Base-by-base conservation (phyloP, 805 yeast species). In the Kregervanrija pseudodelftensis region DNA sequence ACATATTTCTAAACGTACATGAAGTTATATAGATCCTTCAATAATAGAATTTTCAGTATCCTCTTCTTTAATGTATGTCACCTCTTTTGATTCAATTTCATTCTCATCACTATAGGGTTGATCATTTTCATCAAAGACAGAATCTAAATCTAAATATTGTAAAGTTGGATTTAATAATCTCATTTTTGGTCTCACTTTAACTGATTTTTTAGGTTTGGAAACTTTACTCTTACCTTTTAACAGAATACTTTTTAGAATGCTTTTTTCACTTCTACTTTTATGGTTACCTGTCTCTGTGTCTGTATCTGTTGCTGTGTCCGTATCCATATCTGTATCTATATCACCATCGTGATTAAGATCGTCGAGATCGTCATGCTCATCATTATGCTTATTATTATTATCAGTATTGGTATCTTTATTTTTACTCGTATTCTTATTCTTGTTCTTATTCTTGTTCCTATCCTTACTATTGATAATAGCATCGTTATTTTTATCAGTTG, bases 111-210 rank as follows among this genome's bases (percentile, higher is more conserved):
- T 22, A 22, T 22, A 22, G 7, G 28, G 28, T 7, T 22, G 28
- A 11, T 36, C 38, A 12, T 30, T 41, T 14, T 45, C 49, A 22
- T 43, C 46, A 41, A 41, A 39, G 2, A 43, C 17, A 33, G 43
- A 44, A 17, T 48, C 52, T 5, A 47, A 13, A 35, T 43, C 45
- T 12, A 43, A 48, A 47, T 49, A 50, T 22, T 52, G 46, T 34
- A 48, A 44, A n/a, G 60, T 30, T 40, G 61, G 50, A 47, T 45
- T 49, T 30, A 47, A 40, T 38, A 49, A 46, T 33, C 31, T 45
- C 36, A 16, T 41, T 16, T 37, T 40, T 15, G 33, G 16, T 8
- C 30, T 11, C 8, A 9, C 22, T 15, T 11, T 15, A 16, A 30
- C 36, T n/a, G 12, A 33, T 7, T 33, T 36, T 22, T 22, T 8